Evolutionary conservation across 306 rosid genomes (phyloP).

Genomic region (Begonia peltatifolia): DNA sequence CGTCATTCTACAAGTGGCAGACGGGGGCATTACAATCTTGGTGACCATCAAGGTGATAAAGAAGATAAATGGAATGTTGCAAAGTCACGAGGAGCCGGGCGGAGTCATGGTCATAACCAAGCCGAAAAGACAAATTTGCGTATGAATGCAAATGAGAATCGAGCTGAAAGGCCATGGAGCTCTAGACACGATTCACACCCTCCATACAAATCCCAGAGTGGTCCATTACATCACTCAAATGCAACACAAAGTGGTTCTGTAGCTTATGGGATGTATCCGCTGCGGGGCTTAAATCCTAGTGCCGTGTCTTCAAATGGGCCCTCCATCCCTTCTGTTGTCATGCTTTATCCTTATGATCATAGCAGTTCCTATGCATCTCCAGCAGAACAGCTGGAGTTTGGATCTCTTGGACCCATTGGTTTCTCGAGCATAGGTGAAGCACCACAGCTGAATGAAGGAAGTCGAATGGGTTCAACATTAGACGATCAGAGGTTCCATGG

Average conservation of each 20-base stretch:
- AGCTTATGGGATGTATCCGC: slow-evolving; percentile 61
- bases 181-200: slow-evolving; percentile 50
- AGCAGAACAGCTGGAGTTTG: slow-evolving; percentile 80
- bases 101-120: slow-evolving; percentile 56
- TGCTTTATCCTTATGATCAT: slow-evolving; percentile 76
- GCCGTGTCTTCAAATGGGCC: slow-evolving; percentile 73
- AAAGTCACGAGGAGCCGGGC: slow-evolving; percentile 57
- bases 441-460: slow-evolving; percentile 49
- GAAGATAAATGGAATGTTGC: slow-evolving; percentile 83
- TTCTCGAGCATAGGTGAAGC: slow-evolving; percentile 43
- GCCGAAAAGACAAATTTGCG: slow-evolving; percentile 52
- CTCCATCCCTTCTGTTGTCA: slow-evolving; percentile 60
- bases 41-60: slow-evolving; percentile 73
- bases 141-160: slow-evolving; percentile 48
- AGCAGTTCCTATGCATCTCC: slow-evolving; percentile 37
- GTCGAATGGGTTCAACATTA: slow-evolving; percentile 35
- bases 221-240: slow-evolving; percentile 49
- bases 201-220: slow-evolving; percentile 54
- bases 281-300: slow-evolving; percentile 55
- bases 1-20: slow-evolving; percentile 62
- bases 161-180: slow-evolving; percentile 64
- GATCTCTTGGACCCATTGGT: slow-evolving; percentile 79
- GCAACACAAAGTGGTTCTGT: slow-evolving; percentile 41
- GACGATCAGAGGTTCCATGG: slow-evolving; percentile 75
- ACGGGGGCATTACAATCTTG: slow-evolving; percentile 61